Conservation (phyloP, 2,329 filamentous ascomycete species). For the Pseudopyricularia cyperi region DNA sequence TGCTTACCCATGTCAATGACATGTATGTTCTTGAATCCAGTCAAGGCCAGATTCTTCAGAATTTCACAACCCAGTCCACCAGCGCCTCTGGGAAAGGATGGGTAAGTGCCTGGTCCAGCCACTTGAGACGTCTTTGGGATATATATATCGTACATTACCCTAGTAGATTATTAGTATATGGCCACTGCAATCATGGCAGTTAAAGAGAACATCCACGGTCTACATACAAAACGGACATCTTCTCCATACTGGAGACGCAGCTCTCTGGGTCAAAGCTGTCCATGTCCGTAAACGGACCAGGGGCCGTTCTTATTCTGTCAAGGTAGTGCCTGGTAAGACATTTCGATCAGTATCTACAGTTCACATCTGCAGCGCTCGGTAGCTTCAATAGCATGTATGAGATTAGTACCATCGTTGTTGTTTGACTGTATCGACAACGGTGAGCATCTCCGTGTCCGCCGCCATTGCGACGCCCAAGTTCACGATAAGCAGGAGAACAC, state of each 20-base stretch:
- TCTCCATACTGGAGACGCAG: slow-evolving; percentile 43
- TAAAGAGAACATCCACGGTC: neutral
- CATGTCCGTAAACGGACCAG: slow-evolving; percentile 70
- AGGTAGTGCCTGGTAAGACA: slow-evolving; percentile 59
- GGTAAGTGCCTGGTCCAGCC: neutral
- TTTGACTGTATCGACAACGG: neutral
- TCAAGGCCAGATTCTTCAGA: slow-evolving; percentile 87
- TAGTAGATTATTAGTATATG: slow-evolving; percentile 11
- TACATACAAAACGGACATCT: slow-evolving; percentile 52
- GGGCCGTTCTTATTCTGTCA: slow-evolving; percentile 62
- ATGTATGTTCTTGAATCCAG: slow-evolving; percentile 92
- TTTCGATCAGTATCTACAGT: neutral
- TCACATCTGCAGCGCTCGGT: neutral
- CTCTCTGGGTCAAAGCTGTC: slow-evolving; percentile 38
- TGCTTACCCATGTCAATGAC: slow-evolving; percentile 75
- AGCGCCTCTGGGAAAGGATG: slow-evolving; percentile 40
- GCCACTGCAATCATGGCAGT: slow-evolving; percentile 9
- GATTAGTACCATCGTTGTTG: neutral
- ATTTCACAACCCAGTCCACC: slow-evolving; percentile 94
- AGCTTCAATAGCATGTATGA: neutral
- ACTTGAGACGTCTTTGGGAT: slow-evolving; percentile 16
- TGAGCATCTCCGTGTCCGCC: neutral
- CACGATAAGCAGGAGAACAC: neutral
- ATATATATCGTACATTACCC: slow-evolving; percentile 33
- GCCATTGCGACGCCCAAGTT: slow-evolving; percentile 14